These are phyloP conservation scores for Cyberlindnera sargentensis DNA, from an alignment of 805 yeast species.

Conservation along the genomic window DNA sequence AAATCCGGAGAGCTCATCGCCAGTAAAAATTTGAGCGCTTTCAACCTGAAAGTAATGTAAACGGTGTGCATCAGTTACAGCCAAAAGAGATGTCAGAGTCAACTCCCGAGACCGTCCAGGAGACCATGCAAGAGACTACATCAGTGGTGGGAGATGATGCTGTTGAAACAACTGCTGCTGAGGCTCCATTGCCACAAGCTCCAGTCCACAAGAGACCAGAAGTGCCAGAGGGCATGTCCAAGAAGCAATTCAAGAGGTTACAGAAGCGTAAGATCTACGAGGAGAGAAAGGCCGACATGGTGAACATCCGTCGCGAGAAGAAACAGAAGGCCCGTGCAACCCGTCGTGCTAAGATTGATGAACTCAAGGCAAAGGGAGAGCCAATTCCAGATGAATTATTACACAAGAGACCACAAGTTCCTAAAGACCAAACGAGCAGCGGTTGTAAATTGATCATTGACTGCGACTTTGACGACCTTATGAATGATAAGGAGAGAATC, in stretches of 20 bases:
- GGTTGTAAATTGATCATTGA: conserved; percentile 64
- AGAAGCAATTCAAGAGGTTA: conserved; percentile 73
- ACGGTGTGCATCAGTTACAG: background rate
- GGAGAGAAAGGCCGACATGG: conserved; percentile 54
- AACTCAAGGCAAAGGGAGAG: conserved; percentile 31
- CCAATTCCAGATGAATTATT: conserved; percentile 32
- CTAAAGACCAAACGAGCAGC: conserved; percentile 38
- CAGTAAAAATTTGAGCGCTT: no score
- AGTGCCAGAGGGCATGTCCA: conserved; percentile 84
- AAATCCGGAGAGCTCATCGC: no score
- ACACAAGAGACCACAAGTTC: conserved; percentile 28
- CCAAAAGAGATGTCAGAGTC: background rate
- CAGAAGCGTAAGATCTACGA: conserved; percentile 55
- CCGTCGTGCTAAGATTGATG: conserved; percentile 32
- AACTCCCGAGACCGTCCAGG: no score
- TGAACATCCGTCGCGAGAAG: conserved; percentile 46
- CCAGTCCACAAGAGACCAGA: conserved; percentile 13
- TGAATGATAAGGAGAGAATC: conserved; percentile 65
- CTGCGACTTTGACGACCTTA: conserved; percentile 84
- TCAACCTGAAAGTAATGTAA: no score
- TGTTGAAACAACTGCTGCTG: background rate
- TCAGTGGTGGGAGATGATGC: background rate
- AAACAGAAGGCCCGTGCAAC: conserved; percentile 37
- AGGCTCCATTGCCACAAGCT: background rate
- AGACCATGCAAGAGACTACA: no score